Percentiles rank a stretch among this genome's conserved stretches.
Conservation (phyloP, 352 stramenopile species). For the Phytopythium mirpurense region DNA sequence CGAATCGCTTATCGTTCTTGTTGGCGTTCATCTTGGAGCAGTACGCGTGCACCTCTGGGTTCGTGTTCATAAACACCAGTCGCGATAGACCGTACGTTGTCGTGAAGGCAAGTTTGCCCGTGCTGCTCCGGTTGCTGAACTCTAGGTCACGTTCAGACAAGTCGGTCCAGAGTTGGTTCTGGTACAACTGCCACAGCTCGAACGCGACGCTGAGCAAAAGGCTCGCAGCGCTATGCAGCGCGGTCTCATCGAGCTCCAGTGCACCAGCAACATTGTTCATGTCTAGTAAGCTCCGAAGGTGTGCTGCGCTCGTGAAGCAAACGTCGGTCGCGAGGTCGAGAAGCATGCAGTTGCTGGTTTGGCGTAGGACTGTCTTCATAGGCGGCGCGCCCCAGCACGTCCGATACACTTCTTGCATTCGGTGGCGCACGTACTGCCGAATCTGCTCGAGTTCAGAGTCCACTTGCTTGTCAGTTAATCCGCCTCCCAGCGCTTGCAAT, state of each 20-base stretch:
- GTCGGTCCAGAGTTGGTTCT: conserved; percentile 72
- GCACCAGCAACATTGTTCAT: background rate
- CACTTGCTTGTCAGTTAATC: conserved; percentile 10
- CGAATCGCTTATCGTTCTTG: background rate
- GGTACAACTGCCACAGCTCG: conserved; percentile 71
- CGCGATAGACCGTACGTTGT: conserved; percentile 46
- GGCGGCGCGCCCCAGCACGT: conserved; percentile 46
- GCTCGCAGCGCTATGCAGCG: conserved; percentile 19
- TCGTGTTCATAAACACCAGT: conserved; percentile 49
- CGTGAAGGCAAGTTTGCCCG: conserved; percentile 40
- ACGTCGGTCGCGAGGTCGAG: conserved; percentile 51
- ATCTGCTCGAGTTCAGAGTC: conserved; percentile 12
- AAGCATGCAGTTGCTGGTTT: conserved; percentile 66
- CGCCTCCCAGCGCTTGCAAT: conserved; percentile 7
- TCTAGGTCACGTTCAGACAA: conserved; percentile 57
- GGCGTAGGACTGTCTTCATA: conserved; percentile 37
- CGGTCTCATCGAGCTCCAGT: conserved; percentile 8
- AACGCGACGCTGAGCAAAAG: conserved; percentile 38
- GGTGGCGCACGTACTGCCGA: conserved; percentile 31
- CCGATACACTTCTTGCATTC: conserved; percentile 71
- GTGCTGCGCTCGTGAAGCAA: conserved; percentile 35
- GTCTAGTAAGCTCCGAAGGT: conserved; percentile 11
- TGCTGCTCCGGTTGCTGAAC: conserved; percentile 39
- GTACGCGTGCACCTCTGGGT: conserved; percentile 38
- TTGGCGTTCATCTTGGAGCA: conserved; percentile 4